Percentiles rank a stretch among this genome's conserved stretches.
Conservation (phyloP, 2,329 filamentous ascomycete species). For the Rutstroemia sp. region DNA sequence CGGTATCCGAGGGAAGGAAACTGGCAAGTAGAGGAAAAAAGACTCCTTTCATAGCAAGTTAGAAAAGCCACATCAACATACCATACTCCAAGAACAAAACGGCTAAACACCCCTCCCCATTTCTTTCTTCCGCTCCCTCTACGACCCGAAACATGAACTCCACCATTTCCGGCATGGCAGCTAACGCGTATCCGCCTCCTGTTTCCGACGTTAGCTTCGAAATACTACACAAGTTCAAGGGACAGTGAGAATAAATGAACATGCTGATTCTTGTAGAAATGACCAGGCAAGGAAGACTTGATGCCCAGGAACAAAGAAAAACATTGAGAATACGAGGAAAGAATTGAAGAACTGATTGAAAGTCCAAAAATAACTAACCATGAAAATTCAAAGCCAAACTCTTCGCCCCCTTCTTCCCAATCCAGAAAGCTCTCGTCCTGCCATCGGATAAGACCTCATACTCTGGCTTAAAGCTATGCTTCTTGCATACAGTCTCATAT, state of each 20-base stretch:
- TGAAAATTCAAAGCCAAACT: constrained; percentile 41
- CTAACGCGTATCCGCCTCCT: constrained; percentile 50
- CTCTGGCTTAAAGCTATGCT: constrained; percentile 13
- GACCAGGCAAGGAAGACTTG: too few relatives aligned
- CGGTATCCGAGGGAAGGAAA: too few relatives aligned
- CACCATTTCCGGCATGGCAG: constrained; percentile 40
- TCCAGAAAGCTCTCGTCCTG: constrained; percentile 36
- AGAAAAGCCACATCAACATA: neutral
- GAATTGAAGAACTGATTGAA: neutral
- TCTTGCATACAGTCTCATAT: constrained; percentile 22
- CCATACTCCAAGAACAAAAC: constrained; percentile 51
- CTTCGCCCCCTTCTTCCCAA: constrained; percentile 33
- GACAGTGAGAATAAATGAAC: too few relatives aligned
- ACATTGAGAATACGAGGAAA: neutral
- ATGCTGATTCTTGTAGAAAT: too few relatives aligned
- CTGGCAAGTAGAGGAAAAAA: neutral
- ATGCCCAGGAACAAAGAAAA: neutral
- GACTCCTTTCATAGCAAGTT: neutral
- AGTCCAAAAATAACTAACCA: constrained; percentile 23
- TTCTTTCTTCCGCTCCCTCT: constrained; percentile 28
- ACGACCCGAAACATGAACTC: constrained; percentile 30
- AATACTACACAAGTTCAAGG: too few relatives aligned
- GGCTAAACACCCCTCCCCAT: constrained; percentile 36
- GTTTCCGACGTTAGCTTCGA: neutral
- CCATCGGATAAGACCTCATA: constrained; percentile 30